Conservation (phyloP, 805 yeast genomes). For the Saccharomyces jurei region DNA sequence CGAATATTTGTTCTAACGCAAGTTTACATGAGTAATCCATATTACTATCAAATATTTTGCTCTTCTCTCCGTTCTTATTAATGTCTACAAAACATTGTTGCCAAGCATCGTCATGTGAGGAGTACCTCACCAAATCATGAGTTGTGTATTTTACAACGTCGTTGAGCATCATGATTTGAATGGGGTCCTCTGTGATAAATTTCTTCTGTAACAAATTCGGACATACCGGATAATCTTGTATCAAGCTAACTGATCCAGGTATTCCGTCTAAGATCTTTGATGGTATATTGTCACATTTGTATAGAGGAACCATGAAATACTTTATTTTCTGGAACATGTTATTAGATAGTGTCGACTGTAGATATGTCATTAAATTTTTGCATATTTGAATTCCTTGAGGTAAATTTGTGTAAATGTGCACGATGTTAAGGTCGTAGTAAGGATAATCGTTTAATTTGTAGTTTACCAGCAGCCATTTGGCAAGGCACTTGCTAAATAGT, state of each 20-base stretch:
- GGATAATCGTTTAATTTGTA: slow-evolving; percentile 63
- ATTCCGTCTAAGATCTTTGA: slow-evolving; percentile 6
- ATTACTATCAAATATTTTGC: slow-evolving; percentile 8
- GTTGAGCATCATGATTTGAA: slow-evolving; percentile 22
- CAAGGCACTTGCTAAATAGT: slow-evolving; percentile 36
- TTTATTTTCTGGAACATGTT: slow-evolving; percentile 22
- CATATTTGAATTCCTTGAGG: slow-evolving; percentile 15
- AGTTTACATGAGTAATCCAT: slow-evolving; percentile 22
- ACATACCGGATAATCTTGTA: slow-evolving; percentile 11
- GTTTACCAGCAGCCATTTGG: slow-evolving; percentile 66
- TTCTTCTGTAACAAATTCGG: slow-evolving; percentile 6
- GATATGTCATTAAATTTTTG: slow-evolving; percentile 16
- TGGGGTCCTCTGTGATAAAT: slow-evolving; percentile 23
- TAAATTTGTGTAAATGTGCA: slow-evolving; percentile 23
- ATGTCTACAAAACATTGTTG: slow-evolving; percentile 21
- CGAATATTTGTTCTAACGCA: slow-evolving; percentile 9
- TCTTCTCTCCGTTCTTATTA: slow-evolving; percentile 3
- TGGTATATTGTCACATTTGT: slow-evolving; percentile 8
- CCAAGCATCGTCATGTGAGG: slow-evolving; percentile 10
- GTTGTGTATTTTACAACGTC: slow-evolving; percentile 22
- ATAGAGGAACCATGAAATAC: slow-evolving; percentile 24
- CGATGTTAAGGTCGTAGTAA: slow-evolving; percentile 48
- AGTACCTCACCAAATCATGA: slow-evolving; percentile 21
- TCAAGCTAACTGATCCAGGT: slow-evolving; percentile 15
- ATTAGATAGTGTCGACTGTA: slow-evolving; percentile 9